phyloP scores from a whole-genome alignment of 345 rosid genomes.

The Ricinus communis region DNA sequence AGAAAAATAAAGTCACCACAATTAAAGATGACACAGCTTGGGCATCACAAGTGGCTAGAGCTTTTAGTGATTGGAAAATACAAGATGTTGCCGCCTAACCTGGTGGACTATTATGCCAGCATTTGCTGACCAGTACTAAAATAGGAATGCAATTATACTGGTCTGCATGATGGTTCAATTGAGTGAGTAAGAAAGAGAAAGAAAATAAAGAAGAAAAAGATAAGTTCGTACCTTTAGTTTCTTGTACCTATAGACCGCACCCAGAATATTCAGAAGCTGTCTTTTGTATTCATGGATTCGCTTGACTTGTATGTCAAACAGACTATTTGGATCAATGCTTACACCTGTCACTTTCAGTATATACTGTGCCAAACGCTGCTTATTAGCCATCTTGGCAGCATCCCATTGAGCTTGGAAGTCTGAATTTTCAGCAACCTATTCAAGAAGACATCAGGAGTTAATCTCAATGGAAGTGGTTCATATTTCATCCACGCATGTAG shows the following conservation, averaged over 20 bases:
- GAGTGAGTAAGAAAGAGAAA: background rate
- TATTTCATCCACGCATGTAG: background rate
- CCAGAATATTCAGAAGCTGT: constrained; percentile 88
- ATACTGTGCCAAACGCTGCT: constrained; percentile 73
- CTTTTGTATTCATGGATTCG: constrained; percentile 99
- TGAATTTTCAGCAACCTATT: constrained; percentile 74
- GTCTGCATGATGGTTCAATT: background rate
- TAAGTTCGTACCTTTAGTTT: constrained; percentile 70
- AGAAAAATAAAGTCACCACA: background rate
- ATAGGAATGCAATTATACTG: background rate
- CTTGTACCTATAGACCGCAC: constrained; percentile 81
- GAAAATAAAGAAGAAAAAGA: background rate
- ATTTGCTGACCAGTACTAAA: background rate
- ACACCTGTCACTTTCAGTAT: constrained; percentile 73
- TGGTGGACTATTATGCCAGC: background rate
- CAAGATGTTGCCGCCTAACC: background rate
- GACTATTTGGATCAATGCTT: constrained; percentile 71
- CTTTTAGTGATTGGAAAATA: background rate
- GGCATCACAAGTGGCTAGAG: background rate
- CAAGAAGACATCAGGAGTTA: constrained; percentile 29
- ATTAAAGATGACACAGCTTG: background rate
- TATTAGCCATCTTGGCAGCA: constrained; percentile 87
- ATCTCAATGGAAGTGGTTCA: constrained; percentile 15
- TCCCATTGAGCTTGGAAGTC: constrained; percentile 87
- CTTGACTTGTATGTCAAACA: constrained; percentile 96